Evolutionary conservation across 1,284 basidiomycete species (phyloP).

Genomic region (Cutaneotrichosporon mucoides): DNA sequence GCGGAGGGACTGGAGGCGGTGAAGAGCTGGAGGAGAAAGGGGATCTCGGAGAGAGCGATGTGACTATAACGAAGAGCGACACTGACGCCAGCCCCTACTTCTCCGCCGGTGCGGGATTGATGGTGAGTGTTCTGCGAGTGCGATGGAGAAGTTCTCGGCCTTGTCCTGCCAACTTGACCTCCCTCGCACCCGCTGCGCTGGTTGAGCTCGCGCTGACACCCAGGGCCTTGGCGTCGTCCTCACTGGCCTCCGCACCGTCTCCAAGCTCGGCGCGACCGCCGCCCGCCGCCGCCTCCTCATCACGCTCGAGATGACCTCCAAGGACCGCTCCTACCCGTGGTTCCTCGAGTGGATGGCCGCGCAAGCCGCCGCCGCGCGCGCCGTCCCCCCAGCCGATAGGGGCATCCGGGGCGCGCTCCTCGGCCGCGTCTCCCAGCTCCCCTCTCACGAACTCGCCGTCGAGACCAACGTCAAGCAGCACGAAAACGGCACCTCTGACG

Average conservation of each 20-base stretch:
- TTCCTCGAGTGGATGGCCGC: slow-evolving; percentile 93
- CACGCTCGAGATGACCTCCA: slow-evolving; percentile 92
- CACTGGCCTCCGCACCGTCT: slow-evolving; percentile 66
- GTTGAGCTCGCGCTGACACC: slow-evolving; percentile 6
- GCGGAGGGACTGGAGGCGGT: too few relatives aligned
- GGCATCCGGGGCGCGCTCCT: slow-evolving; percentile 24
- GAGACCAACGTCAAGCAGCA: slow-evolving; percentile 85
- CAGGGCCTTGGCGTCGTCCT: slow-evolving; percentile 83
- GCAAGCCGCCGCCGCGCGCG: slow-evolving; percentile 23
- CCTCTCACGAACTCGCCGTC: slow-evolving; percentile 88
- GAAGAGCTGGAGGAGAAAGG: too few relatives aligned
- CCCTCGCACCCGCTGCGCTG: too few relatives aligned
- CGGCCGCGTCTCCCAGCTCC: slow-evolving; percentile 56
- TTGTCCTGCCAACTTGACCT: too few relatives aligned
- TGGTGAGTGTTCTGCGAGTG: slow-evolving; percentile 57
- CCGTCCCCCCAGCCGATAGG: slow-evolving; percentile 20
- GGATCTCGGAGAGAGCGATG: too few relatives aligned
- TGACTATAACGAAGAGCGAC: too few relatives aligned
- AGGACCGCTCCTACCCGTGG: slow-evolving; percentile 94
- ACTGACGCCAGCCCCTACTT: slow-evolving; percentile 74
- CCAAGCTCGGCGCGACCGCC: slow-evolving; percentile 65
- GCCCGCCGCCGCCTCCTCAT: slow-evolving; percentile 88
- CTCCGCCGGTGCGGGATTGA: slow-evolving; percentile 90
- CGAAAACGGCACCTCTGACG: slow-evolving; percentile 80
- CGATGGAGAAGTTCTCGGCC: not conserved